Evolutionary conservation across 768 basidiomycete species (phyloP).

Genomic region (Hemileccinum rubropunctum): DNA sequence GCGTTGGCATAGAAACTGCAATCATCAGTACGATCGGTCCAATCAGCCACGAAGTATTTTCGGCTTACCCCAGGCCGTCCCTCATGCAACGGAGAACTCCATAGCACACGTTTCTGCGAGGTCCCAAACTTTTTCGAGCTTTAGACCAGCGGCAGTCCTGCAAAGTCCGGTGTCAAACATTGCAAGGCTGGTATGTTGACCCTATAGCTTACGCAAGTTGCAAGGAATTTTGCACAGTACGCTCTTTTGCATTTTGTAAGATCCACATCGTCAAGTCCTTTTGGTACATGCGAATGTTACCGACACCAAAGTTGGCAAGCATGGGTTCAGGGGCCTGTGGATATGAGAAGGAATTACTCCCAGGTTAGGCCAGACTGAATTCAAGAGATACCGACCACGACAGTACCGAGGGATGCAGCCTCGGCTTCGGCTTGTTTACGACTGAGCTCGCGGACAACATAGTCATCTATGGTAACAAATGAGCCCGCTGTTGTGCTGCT

Average conservation of each 20-base stretch:
- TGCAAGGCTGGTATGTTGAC: too few species aligned
- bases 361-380: not conserved
- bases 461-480: conserved; percentile 17
- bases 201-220: conserved; percentile 24
- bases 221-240: conserved; percentile 27
- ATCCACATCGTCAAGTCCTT: conserved; percentile 32
- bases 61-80: too few species aligned
- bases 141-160: conserved; percentile 26
- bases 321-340: conserved; percentile 37
- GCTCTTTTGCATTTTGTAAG: conserved; percentile 32
- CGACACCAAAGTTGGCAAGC: conserved; percentile 36
- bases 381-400: conserved; percentile 16
- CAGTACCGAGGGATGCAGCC: conserved; percentile 8
- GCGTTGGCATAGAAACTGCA: not conserved
- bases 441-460: conserved; percentile 15
- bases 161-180: too few species aligned
- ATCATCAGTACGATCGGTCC: not conserved
- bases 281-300: conserved; percentile 27
- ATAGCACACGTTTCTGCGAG: conserved; percentile 24
- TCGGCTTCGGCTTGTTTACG: conserved; percentile 13
- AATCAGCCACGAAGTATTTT: not conserved
- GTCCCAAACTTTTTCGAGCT: conserved; percentile 32
- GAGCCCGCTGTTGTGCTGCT: not conserved
- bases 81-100: conserved; percentile 23
- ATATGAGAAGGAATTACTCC: not conserved